Evolutionary conservation across 208 protist species (phyloP).

Genomic region (Leishmania amazonensis): DNA sequence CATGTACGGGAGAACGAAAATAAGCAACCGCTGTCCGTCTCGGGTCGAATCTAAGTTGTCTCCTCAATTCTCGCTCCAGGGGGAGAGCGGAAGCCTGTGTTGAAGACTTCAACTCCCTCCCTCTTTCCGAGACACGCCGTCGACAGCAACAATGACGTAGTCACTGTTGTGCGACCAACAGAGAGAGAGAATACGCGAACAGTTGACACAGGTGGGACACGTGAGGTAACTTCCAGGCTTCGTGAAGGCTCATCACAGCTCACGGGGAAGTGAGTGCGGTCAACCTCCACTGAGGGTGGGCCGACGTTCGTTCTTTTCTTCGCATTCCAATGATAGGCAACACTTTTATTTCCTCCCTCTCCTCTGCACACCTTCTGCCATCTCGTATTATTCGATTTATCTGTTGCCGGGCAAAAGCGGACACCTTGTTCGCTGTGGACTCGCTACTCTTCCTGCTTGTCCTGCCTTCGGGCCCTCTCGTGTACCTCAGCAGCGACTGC

Average conservation of each 20-base stretch:
- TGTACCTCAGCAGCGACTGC: background rate
- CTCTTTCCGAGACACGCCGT: background rate
- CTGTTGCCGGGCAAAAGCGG: background rate
- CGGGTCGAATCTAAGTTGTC: background rate
- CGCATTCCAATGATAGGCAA: background rate
- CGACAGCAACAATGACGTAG: background rate
- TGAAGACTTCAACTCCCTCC: background rate
- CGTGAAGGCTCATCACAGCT: background rate
- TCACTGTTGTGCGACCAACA: background rate
- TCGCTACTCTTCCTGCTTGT: background rate
- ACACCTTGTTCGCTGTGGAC: background rate
- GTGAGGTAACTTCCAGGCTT: background rate
- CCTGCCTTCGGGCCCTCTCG: background rate
- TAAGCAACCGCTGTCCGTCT: background rate
- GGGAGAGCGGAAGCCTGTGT: background rate
- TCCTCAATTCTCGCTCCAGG: background rate
- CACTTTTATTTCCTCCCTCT: background rate
- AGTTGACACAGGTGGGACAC: background rate
- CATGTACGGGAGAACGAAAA: background rate
- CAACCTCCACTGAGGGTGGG: background rate
- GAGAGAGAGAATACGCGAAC: background rate
- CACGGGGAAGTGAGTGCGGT: background rate
- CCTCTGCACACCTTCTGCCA: background rate
- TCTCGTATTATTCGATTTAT: background rate
- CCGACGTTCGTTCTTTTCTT: background rate